Conservation (phyloP, 2,329 filamentous ascomycete genomes). For the Aspergillus sp. region DNA sequence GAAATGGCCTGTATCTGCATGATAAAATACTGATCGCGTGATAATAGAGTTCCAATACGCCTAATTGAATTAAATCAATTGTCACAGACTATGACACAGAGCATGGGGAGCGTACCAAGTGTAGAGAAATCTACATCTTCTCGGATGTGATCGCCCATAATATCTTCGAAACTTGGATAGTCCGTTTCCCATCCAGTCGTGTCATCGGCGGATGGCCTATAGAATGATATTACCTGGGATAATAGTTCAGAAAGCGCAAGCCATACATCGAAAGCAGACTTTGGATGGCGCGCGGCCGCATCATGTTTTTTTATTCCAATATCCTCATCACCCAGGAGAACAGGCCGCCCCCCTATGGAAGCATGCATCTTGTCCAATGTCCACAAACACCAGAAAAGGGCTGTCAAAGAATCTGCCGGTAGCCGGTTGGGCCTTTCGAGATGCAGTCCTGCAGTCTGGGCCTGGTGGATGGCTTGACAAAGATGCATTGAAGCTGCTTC, state of each 20-base stretch:
- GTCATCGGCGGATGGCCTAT: conserved; percentile 35
- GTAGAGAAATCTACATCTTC: conserved; percentile 30
- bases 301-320: conserved; percentile 37
- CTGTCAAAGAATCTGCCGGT: conserved; percentile 27
- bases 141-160: conserved; percentile 28
- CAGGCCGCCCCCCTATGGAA: conserved; percentile 40
- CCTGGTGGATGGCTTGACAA: conserved; percentile 42
- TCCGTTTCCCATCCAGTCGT: conserved; percentile 40
- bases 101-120: conserved; percentile 22
- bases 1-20: conserved; percentile 46
- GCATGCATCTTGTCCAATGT: conserved; percentile 44
- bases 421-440: conserved; percentile 36
- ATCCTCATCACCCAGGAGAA: conserved; percentile 41
- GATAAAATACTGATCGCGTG: conserved; percentile 58
- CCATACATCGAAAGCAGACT: conserved; percentile 38
- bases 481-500: conserved; percentile 42
- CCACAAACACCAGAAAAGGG: conserved; percentile 44
- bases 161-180: conserved; percentile 39
- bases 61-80: conserved; percentile 25
- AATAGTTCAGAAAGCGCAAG: conserved; percentile 39
- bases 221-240: conserved; percentile 41
- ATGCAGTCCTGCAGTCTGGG: conserved; percentile 41
- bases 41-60: conserved; percentile 57
- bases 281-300: conserved; percentile 11
- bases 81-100: background rate